Conservation (phyloP, 345 rosid species). For the Populus alba region DNA sequence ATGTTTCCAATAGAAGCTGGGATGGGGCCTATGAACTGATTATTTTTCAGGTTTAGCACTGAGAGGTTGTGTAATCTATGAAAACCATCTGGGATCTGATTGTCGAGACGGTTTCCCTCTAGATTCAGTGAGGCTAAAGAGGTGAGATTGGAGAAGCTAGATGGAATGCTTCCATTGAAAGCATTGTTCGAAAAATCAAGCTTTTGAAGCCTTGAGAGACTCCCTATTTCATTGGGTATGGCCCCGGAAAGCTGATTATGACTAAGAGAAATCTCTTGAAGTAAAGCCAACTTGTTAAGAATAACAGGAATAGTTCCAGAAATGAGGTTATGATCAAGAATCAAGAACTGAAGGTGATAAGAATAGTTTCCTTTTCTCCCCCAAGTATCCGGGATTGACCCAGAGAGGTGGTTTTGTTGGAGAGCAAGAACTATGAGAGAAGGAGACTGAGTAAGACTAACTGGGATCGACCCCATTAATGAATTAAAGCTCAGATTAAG, state of each 20-base stretch:
- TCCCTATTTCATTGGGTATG: constrained; percentile 53
- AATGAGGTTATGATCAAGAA: constrained; percentile 41
- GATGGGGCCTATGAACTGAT: constrained; percentile 56
- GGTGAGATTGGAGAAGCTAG: constrained; percentile 48
- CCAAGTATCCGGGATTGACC: constrained; percentile 50
- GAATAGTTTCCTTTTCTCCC: constrained; percentile 21
- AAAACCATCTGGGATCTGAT: constrained; percentile 50
- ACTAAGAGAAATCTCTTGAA: constrained; percentile 55
- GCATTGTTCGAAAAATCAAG: constrained; percentile 73
- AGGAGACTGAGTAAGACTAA: constrained; percentile 39
- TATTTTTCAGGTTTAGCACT: constrained; percentile 54
- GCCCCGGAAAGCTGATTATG: constrained; percentile 59
- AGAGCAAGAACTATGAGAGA: constrained; percentile 56
- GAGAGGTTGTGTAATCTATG: constrained; percentile 55
- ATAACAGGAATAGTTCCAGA: constrained; percentile 57
- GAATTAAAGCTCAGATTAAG: constrained; percentile 67
- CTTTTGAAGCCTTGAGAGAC: constrained; percentile 43
- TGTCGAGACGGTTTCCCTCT: constrained; percentile 47
- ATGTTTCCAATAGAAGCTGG: constrained; percentile 56
- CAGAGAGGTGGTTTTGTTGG: constrained; percentile 59
- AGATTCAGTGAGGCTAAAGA: constrained; percentile 56
- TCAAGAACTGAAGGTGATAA: constrained; percentile 32
- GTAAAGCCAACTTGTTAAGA: constrained; percentile 44
- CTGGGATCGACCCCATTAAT: constrained; percentile 48
- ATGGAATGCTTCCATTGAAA: constrained; percentile 69